Conservation (phyloP, 345 rosid genomes). For the Sisymbrium irio region DNA sequence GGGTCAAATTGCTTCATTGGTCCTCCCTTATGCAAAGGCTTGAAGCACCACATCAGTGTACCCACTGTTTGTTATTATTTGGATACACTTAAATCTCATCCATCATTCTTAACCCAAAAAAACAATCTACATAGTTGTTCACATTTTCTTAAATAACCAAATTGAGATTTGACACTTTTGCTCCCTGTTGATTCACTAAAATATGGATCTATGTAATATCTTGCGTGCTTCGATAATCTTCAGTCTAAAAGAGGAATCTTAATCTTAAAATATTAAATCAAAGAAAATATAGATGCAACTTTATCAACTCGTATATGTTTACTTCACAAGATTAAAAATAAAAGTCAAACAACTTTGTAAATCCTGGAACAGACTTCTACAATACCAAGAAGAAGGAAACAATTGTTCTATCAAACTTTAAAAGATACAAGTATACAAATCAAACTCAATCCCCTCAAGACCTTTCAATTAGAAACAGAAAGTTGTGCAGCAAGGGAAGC, state of each 20-base stretch:
- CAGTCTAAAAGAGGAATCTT: neutral
- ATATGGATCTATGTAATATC: neutral
- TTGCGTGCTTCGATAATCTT: neutral
- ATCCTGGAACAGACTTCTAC: slow-evolving; percentile 30
- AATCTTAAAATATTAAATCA: slow-evolving; percentile 10
- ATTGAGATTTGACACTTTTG: too few relatives aligned
- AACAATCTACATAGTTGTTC: neutral
- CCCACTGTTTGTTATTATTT: neutral
- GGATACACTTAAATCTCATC: neutral
- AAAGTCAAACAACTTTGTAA: neutral
- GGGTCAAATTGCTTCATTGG: slow-evolving; percentile 44
- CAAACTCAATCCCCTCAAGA: neutral
- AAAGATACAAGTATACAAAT: neutral
- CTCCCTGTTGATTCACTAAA: too few relatives aligned
- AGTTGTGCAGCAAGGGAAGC: slow-evolving; percentile 55
- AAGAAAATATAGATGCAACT: neutral
- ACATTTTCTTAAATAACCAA: neutral
- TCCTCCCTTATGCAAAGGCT: slow-evolving; percentile 41
- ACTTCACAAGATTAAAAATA: slow-evolving; percentile 26
- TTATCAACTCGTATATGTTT: neutral
- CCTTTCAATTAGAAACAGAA: slow-evolving; percentile 4
- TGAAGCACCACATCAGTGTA: slow-evolving; percentile 11
- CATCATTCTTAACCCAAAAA: neutral
- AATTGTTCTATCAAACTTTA: slow-evolving; percentile 8
- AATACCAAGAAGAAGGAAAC: slow-evolving; percentile 14